A percentile compares a stretch with the other conserved stretches of the same genome.
Conservation (phyloP, 495 filamentous ascomycete species). For the Aspergillus affinis region DNA sequence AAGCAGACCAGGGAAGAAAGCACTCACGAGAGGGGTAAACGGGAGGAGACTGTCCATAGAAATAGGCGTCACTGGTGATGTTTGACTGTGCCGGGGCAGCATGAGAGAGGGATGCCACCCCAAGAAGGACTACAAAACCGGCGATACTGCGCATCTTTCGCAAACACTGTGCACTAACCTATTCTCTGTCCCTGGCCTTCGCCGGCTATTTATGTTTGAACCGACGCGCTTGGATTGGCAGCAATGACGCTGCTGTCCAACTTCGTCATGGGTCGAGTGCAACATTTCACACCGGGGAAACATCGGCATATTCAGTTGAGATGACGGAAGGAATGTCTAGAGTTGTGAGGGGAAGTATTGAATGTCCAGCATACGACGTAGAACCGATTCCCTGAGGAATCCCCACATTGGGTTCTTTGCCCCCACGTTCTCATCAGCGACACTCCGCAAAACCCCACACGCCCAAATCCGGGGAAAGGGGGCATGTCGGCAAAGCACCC, state of each 20-base stretch:
- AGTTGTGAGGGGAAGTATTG: too few relatives aligned
- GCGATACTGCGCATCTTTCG: slow-evolving; percentile 1
- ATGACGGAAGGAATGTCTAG: neutral
- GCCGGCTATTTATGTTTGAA: neutral
- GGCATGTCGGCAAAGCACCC: neutral
- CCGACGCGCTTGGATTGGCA: neutral
- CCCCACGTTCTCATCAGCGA: neutral
- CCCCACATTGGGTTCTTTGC: neutral
- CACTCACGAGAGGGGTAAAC: slow-evolving; percentile 54
- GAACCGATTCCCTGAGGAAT: neutral
- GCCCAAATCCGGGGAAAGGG: neutral
- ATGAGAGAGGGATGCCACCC: slow-evolving; percentile 5
- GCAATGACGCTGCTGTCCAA: neutral
- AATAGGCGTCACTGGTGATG: slow-evolving; percentile 31
- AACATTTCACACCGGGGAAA: neutral
- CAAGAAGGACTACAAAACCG: slow-evolving; percentile 8
- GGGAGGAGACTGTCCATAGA: slow-evolving; percentile 58
- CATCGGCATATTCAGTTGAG: neutral
- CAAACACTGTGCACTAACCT: neutral
- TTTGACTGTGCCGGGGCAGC: slow-evolving; percentile 10
- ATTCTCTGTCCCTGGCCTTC: neutral
- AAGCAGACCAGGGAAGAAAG: too few relatives aligned
- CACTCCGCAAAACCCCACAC: neutral
- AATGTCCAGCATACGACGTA: too few relatives aligned
- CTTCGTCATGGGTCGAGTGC: neutral